Evolutionary conservation across 2,329 filamentous ascomycete genomes (phyloP).

Genomic region (Trichoderma sp.): DNA sequence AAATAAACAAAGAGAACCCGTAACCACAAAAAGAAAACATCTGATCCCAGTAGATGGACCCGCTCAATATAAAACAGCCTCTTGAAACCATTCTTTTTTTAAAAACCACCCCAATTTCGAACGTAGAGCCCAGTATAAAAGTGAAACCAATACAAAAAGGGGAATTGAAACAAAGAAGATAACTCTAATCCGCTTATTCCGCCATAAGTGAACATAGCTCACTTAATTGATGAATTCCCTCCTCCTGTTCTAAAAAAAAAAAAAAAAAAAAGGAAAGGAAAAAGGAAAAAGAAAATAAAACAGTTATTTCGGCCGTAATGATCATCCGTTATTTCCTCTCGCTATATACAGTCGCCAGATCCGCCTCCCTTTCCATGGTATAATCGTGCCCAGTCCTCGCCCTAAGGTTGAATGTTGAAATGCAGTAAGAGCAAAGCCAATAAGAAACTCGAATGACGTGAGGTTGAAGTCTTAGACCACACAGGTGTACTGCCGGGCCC

Average conservation of each 20-base stretch:
- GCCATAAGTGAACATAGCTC: conserved; percentile 9
- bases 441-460: neutral
- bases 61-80: neutral
- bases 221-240: neutral
- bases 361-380: neutral
- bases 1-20: neutral
- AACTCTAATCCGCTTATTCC: conserved; percentile 18
- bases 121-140: neutral
- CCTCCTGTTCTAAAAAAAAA: neutral
- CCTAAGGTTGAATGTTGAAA: conserved; percentile 2
- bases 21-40: neutral
- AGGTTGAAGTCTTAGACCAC: neutral
- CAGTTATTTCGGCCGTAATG: conserved; percentile 19
- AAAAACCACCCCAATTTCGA: neutral
- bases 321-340: neutral
- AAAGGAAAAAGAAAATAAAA: neutral
- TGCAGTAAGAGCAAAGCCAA: neutral
- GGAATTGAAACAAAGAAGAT: neutral
- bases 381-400: neutral
- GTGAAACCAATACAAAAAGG: neutral
- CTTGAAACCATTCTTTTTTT: conserved; percentile 4
- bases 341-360: conserved; percentile 16
- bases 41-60: neutral
- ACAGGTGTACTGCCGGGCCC: neutral
- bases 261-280: neutral